A percentile compares a stretch with the other conserved stretches of the same genome.
Conservation (phyloP, 805 yeast genomes). For the Sugiyamaella mastotermitis region DNA sequence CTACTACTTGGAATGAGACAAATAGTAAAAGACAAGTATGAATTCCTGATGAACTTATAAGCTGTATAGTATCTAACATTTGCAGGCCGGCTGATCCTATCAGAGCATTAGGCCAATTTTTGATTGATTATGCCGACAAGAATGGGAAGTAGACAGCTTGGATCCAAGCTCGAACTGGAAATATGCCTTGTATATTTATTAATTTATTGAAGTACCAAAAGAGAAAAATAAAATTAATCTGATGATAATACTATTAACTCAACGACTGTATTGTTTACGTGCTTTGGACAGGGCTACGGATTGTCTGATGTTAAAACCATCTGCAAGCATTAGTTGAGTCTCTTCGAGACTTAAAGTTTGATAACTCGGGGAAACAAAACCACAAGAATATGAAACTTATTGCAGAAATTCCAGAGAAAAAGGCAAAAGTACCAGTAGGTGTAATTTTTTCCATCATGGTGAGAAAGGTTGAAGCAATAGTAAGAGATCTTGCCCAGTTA, state of each 20-base stretch:
- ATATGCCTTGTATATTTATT: not conserved
- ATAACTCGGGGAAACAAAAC: conserved; percentile 14
- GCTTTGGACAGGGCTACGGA: conserved; percentile 13
- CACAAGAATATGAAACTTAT: conserved; percentile 10
- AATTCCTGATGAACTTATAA: not conserved
- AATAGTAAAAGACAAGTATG: conserved; percentile 38
- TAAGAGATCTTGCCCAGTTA: conserved; percentile 92
- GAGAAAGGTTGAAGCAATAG: conserved; percentile 84
- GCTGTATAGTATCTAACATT: not conserved
- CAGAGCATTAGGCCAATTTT: conserved; percentile 21
- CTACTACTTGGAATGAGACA: conserved; percentile 57
- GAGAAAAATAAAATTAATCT: not conserved
- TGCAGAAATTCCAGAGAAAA: conserved; percentile 16
- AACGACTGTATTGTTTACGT: too few relatives aligned
- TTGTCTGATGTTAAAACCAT: conserved; percentile 15
- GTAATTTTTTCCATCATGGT: conserved; percentile 91
- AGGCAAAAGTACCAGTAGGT: conserved; percentile 81
- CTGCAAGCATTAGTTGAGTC: conserved; percentile 13
- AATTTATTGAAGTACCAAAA: not conserved
- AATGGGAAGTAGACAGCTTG: not conserved
- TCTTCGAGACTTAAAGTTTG: conserved; percentile 14
- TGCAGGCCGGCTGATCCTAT: conserved; percentile 22
- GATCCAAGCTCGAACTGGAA: not conserved
- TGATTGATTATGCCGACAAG: conserved; percentile 15
- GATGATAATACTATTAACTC: not conserved